A percentile compares a stretch with the other conserved stretches of the same genome.
These are phyloP conservation scores for Apophysomyces sp. DNA, from an alignment of 371 early-diverging fungal genomes.

Conservation along the genomic window DNA sequence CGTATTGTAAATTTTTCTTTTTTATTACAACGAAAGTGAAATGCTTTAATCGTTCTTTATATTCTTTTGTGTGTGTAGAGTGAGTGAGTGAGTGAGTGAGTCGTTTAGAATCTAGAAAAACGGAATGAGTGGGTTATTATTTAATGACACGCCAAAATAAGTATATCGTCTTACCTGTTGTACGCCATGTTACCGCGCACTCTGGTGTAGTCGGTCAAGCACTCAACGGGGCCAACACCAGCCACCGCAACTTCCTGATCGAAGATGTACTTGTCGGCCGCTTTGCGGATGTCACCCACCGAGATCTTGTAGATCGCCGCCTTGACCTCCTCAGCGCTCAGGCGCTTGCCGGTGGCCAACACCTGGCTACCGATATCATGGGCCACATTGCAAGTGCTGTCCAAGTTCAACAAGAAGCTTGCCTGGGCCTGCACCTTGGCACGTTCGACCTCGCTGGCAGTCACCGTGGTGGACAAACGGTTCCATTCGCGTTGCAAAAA, in stretches of 20 bases:
- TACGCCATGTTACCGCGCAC: constrained; percentile 77
- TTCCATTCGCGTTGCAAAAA: constrained; percentile 89
- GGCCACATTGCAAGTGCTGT: constrained; percentile 83
- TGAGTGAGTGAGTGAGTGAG: background rate
- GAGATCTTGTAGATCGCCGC: constrained; percentile 79
- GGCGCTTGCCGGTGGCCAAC: constrained; percentile 83
- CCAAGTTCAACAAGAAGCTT: constrained; percentile 75
- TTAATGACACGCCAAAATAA: too few relatives aligned
- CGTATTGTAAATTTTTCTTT: too few relatives aligned
- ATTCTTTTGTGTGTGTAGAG: background rate
- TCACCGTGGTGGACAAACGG: constrained; percentile 78
- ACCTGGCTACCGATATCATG: constrained; percentile 95
- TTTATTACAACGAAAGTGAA: background rate
- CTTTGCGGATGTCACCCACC: constrained; percentile 77
- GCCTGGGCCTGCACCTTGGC: constrained; percentile 96
- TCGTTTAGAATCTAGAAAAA: background rate
- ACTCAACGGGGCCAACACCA: constrained; percentile 54
- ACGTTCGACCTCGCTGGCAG: constrained; percentile 88
- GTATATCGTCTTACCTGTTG: constrained; percentile 36
- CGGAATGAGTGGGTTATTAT: too few relatives aligned
- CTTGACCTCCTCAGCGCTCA: constrained; percentile 81
- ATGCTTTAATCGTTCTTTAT: background rate
- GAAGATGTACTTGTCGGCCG: constrained; percentile 79
- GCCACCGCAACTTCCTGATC: constrained; percentile 62
- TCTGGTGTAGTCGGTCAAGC: constrained; percentile 84